Evolutionary conservation across 2,329 filamentous ascomycete genomes (phyloP).

Genomic region (Cadophora sp.): DNA sequence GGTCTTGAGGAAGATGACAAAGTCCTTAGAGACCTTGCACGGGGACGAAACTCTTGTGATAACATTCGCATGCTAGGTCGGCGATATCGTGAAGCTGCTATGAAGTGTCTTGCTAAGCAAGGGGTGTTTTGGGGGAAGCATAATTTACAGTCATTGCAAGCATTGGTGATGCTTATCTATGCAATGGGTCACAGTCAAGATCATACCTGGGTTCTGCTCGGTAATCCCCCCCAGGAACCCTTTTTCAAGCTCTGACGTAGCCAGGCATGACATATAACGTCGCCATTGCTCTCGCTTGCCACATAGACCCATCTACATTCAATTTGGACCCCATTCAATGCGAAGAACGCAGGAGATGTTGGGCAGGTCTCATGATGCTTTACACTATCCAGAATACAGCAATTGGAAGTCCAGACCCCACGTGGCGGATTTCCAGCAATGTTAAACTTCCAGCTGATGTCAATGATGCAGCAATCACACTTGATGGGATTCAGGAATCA

Average conservation of each 20-base stretch:
- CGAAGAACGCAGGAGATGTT: constrained; percentile 29
- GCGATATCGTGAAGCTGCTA: constrained; percentile 29
- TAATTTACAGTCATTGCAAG: constrained; percentile 28
- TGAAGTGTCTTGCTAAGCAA: constrained; percentile 29
- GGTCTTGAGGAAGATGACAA: constrained; percentile 27
- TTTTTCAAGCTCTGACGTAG: not conserved
- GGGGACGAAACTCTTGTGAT: constrained; percentile 19
- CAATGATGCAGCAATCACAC: constrained; percentile 22
- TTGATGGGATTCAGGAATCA: constrained; percentile 1
- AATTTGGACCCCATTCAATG: constrained; percentile 27
- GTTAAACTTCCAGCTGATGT: constrained; percentile 27
- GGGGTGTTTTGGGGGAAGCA: constrained; percentile 31
- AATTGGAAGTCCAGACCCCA: constrained; percentile 24
- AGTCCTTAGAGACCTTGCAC: constrained; percentile 25
- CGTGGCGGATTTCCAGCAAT: constrained; percentile 9
- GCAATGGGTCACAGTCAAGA: constrained; percentile 30
- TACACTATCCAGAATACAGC: constrained; percentile 29
- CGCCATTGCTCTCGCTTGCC: constrained; percentile 26
- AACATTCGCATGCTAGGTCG: constrained; percentile 24
- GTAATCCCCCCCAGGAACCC: not conserved
- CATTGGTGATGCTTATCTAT: constrained; percentile 28
- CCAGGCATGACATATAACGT: constrained; percentile 30
- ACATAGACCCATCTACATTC: constrained; percentile 26
- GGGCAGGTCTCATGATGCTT: constrained; percentile 31
- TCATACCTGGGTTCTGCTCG: constrained; percentile 29